Conservation (phyloP, 352 stramenopile genomes). For the Phytophthora hybrid region DNA sequence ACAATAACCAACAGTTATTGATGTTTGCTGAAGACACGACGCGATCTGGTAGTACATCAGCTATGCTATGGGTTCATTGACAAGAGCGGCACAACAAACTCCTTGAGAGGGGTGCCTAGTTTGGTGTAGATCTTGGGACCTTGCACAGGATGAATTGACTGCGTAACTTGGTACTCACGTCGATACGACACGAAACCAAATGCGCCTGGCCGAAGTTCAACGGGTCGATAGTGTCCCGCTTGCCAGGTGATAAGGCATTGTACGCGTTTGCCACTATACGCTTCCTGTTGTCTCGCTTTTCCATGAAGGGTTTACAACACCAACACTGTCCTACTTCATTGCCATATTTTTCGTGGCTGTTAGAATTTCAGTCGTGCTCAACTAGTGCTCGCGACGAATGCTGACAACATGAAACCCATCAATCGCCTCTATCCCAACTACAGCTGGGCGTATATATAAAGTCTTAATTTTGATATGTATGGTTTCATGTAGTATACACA, state of each 20-base stretch:
- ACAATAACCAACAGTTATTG: not conserved
- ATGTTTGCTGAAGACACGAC: not conserved
- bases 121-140: not conserved
- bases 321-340: not conserved
- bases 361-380: not conserved
- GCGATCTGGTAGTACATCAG: not conserved
- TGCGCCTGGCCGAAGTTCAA: not conserved
- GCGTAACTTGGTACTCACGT: not conserved
- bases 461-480: too few species aligned
- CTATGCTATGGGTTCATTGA: not conserved
- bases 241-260: not conserved
- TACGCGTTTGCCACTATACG: not conserved
- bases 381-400: too few species aligned
- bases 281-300: not conserved
- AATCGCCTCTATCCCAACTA: too few species aligned
- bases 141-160: not conserved
- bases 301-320: not conserved
- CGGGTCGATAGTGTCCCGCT: not conserved
- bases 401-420: too few species aligned
- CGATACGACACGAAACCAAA: not conserved
- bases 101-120: not conserved
- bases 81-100: not conserved
- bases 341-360: not conserved
- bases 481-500: too few species aligned
- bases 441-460: too few species aligned